These are phyloP conservation scores for Xylariaceae sp. DNA, from an alignment of 2,329 filamentous ascomycete genomes.

Conservation along the genomic window DNA sequence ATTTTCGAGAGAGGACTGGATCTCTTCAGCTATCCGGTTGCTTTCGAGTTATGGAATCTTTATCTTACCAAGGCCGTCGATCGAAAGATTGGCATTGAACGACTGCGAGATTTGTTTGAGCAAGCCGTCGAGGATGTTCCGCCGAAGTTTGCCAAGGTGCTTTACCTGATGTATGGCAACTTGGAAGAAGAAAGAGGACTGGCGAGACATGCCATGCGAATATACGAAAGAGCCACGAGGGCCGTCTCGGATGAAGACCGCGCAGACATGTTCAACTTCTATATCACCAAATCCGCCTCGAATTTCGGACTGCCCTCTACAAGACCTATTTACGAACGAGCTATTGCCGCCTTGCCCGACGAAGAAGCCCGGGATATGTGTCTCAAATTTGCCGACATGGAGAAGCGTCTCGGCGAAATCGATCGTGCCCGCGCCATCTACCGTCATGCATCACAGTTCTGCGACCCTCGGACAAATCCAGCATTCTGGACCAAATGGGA, in stretches of 20 bases:
- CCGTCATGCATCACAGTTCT: conserved; percentile 94
- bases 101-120: conserved; percentile 91
- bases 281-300: conserved; percentile 96
- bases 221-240: conserved; percentile 94
- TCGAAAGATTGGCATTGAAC: conserved; percentile 91
- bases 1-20: conserved; percentile 93
- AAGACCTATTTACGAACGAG: conserved; percentile 90
- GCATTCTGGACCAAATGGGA: conserved; percentile 98
- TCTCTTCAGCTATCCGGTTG: conserved; percentile 97
- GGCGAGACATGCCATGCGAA: conserved; percentile 95
- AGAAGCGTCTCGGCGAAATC: conserved; percentile 85
- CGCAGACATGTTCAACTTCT: conserved; percentile 98
- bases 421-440: conserved; percentile 94
- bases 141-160: conserved; percentile 89
- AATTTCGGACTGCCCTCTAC: conserved; percentile 97
- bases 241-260: conserved; percentile 93
- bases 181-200: conserved; percentile 93
- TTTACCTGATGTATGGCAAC: conserved; percentile 98
- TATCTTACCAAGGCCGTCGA: conserved; percentile 97
- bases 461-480: conserved; percentile 85
- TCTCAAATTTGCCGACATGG: conserved; percentile 97
- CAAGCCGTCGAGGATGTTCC: conserved; percentile 94
- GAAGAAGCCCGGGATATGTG: conserved; percentile 95
- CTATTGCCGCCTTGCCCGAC: conserved; percentile 90
- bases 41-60: conserved; percentile 97